Evolutionary conservation across 2,329 filamentous ascomycete species (phyloP), one percentile per base, ranked within the genome.

Genomic region (Botrytis elliptica): DNA sequence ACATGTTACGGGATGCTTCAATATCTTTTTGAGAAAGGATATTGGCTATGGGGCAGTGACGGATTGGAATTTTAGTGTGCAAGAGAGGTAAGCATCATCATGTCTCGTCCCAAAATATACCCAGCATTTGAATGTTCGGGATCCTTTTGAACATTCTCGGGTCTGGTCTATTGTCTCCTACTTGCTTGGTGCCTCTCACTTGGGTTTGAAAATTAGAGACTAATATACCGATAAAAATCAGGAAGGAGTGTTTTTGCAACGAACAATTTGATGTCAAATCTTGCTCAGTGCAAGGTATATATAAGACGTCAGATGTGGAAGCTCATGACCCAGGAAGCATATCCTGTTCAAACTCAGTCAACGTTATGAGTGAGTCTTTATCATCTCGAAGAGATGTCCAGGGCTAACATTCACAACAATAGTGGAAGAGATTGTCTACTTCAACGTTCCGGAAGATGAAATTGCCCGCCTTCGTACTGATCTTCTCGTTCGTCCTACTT

Each of bases 221-320:
- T 22, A 29, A 57, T 12, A 1, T 38, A 57, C 38, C 36, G 4
- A 59, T 42, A 2, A 4, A n/a, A 42, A 3, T 22, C 62, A 79
- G 84, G 72, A 81, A 80, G 59, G 79, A 83, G 22, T 86, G 84
- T 76, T 86, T 86, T 78, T 86, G 85, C 77, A 85, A 85, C 74
- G 83, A 84, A 64, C 85, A 86, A 70, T 86, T 86, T 77, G 83
- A 86, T 79, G 83, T 85, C 69, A 85, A 83, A 75, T 80, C 82
- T n/a, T 86, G 85, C 77, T 85, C 84, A 2, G 81, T 86, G 1
- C 85, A 86, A 75, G 85, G 85, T 8, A 86, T 86, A 63, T 86
- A 83, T 78, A 84, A 82, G 65, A 86, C 84, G 1, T 77, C 81
- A 0, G 85, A 86, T 76, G 85, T 86, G 10, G 71, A 83, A 29